A percentile compares a stretch with the other conserved stretches of the same genome.
These are phyloP conservation scores for Botrytis squamosa DNA, from an alignment of 2,329 filamentous ascomycete genomes.

Conservation along the genomic window DNA sequence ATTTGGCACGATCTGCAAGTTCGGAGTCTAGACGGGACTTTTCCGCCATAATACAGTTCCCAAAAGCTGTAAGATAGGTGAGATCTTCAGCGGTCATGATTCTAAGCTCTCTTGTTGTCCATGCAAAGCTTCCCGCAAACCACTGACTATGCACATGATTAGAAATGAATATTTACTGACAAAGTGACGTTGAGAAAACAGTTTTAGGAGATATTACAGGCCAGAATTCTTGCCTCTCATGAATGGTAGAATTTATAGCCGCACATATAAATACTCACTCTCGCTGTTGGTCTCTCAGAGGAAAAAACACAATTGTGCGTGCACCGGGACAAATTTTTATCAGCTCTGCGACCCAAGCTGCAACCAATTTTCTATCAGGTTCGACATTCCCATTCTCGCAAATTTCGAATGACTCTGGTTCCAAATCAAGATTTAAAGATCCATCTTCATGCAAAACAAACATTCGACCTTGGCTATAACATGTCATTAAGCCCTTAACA, in stretches of 20 bases:
- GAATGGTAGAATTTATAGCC: background rate
- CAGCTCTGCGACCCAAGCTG: constrained; percentile 24
- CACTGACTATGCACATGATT: constrained; percentile 37
- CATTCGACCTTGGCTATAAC: constrained; percentile 31
- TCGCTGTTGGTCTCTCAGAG: constrained; percentile 47
- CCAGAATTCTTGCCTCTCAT: background rate
- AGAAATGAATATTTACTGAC: background rate
- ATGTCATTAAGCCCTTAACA: constrained; percentile 25
- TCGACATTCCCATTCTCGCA: constrained; percentile 6
- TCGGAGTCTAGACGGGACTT: constrained; percentile 49
- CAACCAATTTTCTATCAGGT: constrained; percentile 19
- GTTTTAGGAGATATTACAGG: background rate
- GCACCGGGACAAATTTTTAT: constrained; percentile 43
- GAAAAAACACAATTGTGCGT: constrained; percentile 47
- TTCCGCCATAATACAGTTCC: constrained; percentile 56
- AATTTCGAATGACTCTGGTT: constrained; percentile 7
- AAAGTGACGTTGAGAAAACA: background rate
- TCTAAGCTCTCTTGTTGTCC: constrained; percentile 45
- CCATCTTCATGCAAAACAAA: constrained; percentile 29
- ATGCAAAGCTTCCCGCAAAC: constrained; percentile 50
- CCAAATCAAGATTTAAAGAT: constrained; percentile 5
- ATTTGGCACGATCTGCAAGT: constrained; percentile 45
- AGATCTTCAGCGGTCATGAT: constrained; percentile 47
- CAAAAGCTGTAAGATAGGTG: constrained; percentile 50
- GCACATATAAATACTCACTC: constrained; percentile 31